Base-by-base conservation (phyloP, 164 flowering plant genomes). In the Annona squamosa region DNA sequence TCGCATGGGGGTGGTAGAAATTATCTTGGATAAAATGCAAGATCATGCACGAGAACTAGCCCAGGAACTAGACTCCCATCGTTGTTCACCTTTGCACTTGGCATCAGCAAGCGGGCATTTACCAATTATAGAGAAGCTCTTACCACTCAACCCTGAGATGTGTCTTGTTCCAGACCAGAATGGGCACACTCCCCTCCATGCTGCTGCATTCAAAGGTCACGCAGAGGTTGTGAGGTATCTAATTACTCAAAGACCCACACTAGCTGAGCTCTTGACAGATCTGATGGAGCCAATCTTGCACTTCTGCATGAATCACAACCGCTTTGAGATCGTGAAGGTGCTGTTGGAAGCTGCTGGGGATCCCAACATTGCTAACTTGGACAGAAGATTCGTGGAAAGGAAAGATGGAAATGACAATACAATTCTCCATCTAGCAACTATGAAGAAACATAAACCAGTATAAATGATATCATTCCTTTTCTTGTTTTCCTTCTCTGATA, bases 351-450 rank as follows among this genome's bases (percentile, higher is more conserved):
- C 63, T 1, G 76, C 82, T 10, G 71, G 84, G 68, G 76, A 75
- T 26, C 37, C 37, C 37, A 26, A 26, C 37, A 26, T 26, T 1
- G 37, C 37, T 26, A 26, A 26, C 37, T 26, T 26, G 37, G 37
- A 26, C 37, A 26, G 37, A 26, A 26, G 37, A 26, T 26, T 85
- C 18, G 70, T 84, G 3, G 80, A 85, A 70, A n/a, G 71, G 69
- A 74, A 70, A 4, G 88, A 89, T 48, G 72, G 68, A 4, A 82
- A 87, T 46, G 89, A 87, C 44, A 87, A 89, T 72, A 89, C 89
- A 4, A 61, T 86, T 57, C 63, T 89, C 74, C 92, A 89, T 73
- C 76, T 86, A 2, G 87, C 89, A 12, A 76, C 83, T 1, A 86
- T 86, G 12, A 82, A 77, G 4, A 87, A 82, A 76, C 86, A 69